A percentile compares a stretch with the other conserved stretches of the same genome.
phyloP scores from a whole-genome alignment of 1,139 yeast genomes.

The Taiozyma sp. region DNA sequence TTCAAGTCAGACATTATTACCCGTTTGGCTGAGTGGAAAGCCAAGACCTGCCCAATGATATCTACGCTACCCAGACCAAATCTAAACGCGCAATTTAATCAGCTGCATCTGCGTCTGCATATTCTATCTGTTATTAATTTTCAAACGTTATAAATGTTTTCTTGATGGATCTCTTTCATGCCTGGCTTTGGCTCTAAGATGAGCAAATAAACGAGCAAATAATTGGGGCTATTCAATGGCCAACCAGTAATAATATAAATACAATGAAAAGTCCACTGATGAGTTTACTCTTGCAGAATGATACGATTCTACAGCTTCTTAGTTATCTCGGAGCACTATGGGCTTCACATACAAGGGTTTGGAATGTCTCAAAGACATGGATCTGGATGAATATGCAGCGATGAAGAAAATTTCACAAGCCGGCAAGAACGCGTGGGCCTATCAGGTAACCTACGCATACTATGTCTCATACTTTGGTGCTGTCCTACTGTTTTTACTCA shows the following conservation, averaged over 20 bases:
- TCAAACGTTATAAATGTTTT: too few relatives aligned
- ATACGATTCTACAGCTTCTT: too few relatives aligned
- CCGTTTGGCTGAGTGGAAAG: too few relatives aligned
- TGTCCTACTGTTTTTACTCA: constrained; percentile 33
- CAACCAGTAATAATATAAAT: not conserved
- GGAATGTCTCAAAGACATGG: not conserved
- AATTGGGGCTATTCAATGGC: not conserved
- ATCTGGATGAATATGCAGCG: not conserved
- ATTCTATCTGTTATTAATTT: too few relatives aligned
- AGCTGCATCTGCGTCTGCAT: too few relatives aligned
- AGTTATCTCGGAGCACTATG: not conserved
- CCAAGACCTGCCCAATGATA: too few relatives aligned
- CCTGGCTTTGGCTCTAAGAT: not conserved
- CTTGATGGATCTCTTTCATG: too few relatives aligned
- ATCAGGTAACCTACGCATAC: constrained; percentile 37
- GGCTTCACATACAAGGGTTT: not conserved
- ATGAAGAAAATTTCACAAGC: constrained; percentile 30
- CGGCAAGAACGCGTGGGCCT: constrained; percentile 33
- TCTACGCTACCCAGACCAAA: too few relatives aligned
- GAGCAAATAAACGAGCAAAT: not conserved
- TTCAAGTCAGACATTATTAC: too few relatives aligned
- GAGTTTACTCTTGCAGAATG: too few relatives aligned
- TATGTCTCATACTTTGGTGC: constrained; percentile 42
- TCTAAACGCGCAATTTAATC: too few relatives aligned
- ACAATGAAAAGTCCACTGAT: not conserved